Percentiles rank a stretch among this genome's conserved stretches.
Conservation (phyloP, 805 yeast species). For the Monosporozyma siamensis region DNA sequence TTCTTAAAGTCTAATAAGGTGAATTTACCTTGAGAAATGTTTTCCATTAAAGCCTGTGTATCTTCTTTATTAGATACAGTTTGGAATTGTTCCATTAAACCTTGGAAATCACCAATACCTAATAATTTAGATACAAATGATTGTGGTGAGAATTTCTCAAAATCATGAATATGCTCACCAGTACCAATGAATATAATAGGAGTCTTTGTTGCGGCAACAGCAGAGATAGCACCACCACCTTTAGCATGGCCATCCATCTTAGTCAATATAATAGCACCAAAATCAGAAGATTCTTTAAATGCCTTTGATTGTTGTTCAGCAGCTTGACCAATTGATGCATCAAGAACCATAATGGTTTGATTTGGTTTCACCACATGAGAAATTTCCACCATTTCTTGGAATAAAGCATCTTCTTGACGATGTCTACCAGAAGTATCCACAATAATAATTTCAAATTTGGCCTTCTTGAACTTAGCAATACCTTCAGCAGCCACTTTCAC, state of each 20-base stretch:
- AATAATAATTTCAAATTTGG: conserved; percentile 83
- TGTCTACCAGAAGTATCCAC: conserved; percentile 99
- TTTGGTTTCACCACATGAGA: conserved; percentile 82
- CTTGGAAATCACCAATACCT: conserved; percentile 93
- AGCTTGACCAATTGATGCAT: conserved; percentile 96
- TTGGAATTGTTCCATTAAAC: conserved; percentile 88
- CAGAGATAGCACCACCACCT: conserved; percentile 99
- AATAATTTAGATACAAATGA: conserved; percentile 83
- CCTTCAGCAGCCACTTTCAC: conserved; percentile 87
- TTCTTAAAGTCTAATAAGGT: conserved; percentile 86
- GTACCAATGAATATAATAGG: conserved; percentile 96
- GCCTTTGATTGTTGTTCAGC: conserved; percentile 94
- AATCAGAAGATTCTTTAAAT: conserved; percentile 83
- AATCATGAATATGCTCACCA: conserved; percentile 91
- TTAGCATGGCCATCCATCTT: conserved; percentile 98
- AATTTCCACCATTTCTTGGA: conserved; percentile 91
- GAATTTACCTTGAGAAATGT: conserved; percentile 89
- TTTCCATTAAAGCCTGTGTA: conserved; percentile 83
- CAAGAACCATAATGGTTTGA: conserved; percentile 95
- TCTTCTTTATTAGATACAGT: conserved; percentile 62
- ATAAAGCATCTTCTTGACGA: conserved; percentile 84
- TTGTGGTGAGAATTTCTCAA: conserved; percentile 83
- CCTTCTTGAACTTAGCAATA: conserved; percentile 82
- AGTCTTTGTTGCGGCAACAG: conserved; percentile 93
- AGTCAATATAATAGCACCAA: conserved; percentile 90